Percentiles rank a stretch among this genome's conserved stretches.
These are phyloP conservation scores for Jimgerdemannia flammicorona DNA, from an alignment of 192 early-diverging fungal genomes.

Conservation along the genomic window DNA sequence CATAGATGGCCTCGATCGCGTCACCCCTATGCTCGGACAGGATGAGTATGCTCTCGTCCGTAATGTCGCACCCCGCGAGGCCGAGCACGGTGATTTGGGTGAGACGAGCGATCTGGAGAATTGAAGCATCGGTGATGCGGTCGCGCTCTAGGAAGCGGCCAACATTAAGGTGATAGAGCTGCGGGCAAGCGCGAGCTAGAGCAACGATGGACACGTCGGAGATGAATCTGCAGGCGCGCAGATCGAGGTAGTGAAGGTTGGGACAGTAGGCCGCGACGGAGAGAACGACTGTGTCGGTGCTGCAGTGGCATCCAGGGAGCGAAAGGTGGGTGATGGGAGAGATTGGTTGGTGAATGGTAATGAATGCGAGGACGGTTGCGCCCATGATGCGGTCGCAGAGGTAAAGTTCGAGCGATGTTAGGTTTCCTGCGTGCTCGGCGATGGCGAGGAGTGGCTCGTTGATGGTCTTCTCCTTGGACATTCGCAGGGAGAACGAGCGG, in stretches of 20 bases:
- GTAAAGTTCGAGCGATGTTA: slow-evolving; percentile 44
- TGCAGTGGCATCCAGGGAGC: slow-evolving; percentile 43
- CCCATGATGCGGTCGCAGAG: slow-evolving; percentile 47
- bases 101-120: slow-evolving; percentile 40
- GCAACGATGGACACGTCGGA: slow-evolving; percentile 36
- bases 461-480: slow-evolving; percentile 27
- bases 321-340: slow-evolving; percentile 37
- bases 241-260: slow-evolving; percentile 36
- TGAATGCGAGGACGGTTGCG: slow-evolving; percentile 30
- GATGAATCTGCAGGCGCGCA: slow-evolving; percentile 41
- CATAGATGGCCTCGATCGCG: slow-evolving; percentile 39
- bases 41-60: slow-evolving; percentile 40
- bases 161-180: slow-evolving; percentile 46
- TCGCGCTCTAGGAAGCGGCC: slow-evolving; percentile 41
- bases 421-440: slow-evolving; percentile 16
- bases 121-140: slow-evolving; percentile 38
- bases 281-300: slow-evolving; percentile 37
- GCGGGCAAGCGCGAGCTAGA: slow-evolving; percentile 33
- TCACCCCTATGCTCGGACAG: slow-evolving; percentile 29
- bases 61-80: slow-evolving; percentile 46
- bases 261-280: slow-evolving; percentile 40
- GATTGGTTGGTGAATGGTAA: slow-evolving; percentile 25
- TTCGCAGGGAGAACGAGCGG: slow-evolving; percentile 23
- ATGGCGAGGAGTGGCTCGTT: slow-evolving; percentile 23
- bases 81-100: slow-evolving; percentile 39